phyloP scores from a whole-genome alignment of 805 yeast genomes.

The Kazachstania viticola region DNA sequence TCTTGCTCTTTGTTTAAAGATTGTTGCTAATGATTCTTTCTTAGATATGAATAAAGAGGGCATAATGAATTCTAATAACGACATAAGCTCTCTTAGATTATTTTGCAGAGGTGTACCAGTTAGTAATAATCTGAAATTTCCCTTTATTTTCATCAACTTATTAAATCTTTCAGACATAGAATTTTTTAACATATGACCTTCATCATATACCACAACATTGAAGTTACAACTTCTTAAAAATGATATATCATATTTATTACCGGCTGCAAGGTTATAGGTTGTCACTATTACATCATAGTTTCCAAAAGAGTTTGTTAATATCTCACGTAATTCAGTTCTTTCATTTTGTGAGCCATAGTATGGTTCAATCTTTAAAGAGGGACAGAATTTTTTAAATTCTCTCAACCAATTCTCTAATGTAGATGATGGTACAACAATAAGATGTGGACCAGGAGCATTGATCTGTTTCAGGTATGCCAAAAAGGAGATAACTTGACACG shows the following conservation, averaged over 20 bases:
- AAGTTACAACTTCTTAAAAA: conserved; percentile 67
- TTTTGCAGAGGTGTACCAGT: conserved; percentile 98
- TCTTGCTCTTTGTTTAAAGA: conserved; percentile 79
- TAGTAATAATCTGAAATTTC: conserved; percentile 71
- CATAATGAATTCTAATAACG: conserved; percentile 80
- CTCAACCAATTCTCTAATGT: conserved; percentile 96
- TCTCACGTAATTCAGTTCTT: conserved; percentile 73
- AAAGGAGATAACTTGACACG: conserved; percentile 91
- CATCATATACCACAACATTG: conserved; percentile 88
- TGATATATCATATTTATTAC: conserved; percentile 67
- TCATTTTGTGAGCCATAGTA: conserved; percentile 85
- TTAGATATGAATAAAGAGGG: conserved; percentile 74
- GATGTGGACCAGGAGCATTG: conserved; percentile 61
- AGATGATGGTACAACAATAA: conserved; percentile 92
- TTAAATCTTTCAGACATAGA: conserved; percentile 76
- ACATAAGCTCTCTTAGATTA: conserved; percentile 79
- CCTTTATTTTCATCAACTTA: conserved; percentile 75
- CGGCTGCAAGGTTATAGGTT: conserved; percentile 85
- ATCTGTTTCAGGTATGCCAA: conserved; percentile 70
- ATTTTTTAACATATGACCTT: conserved; percentile 94
- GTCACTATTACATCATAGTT: conserved; percentile 84
- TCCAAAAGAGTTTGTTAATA: conserved; percentile 39
- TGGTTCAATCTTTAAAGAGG: conserved; percentile 71
- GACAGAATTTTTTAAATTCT: conserved; percentile 85
- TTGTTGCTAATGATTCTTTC: conserved; percentile 66